Conservation (phyloP, 768 basidiomycete species). For the Tephrocybe rancida region DNA sequence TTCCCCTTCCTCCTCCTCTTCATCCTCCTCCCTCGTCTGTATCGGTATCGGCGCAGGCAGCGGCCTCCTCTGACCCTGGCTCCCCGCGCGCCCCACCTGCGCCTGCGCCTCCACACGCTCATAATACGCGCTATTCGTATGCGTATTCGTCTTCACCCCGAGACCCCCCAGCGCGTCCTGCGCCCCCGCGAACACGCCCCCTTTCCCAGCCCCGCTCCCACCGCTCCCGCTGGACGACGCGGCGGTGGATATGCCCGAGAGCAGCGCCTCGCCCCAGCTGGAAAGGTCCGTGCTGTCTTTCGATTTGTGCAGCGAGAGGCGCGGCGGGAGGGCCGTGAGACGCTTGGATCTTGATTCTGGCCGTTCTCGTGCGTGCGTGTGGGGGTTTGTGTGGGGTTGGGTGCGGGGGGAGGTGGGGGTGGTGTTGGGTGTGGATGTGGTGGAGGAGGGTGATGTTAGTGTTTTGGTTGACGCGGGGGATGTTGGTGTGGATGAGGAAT, state of each 20-base stretch:
- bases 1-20: slow-evolving; percentile 17
- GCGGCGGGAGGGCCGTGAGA: slow-evolving; percentile 44
- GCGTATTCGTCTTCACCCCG: neutral
- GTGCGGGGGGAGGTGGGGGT: neutral
- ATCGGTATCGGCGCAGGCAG: slow-evolving; percentile 11
- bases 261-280: slow-evolving; percentile 56
- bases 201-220: neutral
- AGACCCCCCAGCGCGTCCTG: slow-evolving; percentile 7
- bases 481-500: neutral
- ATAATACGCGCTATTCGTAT: neutral
- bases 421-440: neutral
- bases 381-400: slow-evolving; percentile 1
- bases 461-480: neutral
- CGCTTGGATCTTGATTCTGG: no score
- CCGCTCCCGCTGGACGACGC: neutral
- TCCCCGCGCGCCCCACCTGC: neutral
- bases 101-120: neutral
- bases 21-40: slow-evolving; percentile 11
- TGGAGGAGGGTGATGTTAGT: neutral
- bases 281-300: slow-evolving; percentile 47
- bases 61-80: slow-evolving; percentile 1
- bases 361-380: no score
- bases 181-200: slow-evolving; percentile 8
- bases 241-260: slow-evolving; percentile 49
- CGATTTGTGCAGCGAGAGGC: slow-evolving; percentile 53